Conservation (phyloP, 78 protist genomes). For the Tieghemostelium lacteum region DNA sequence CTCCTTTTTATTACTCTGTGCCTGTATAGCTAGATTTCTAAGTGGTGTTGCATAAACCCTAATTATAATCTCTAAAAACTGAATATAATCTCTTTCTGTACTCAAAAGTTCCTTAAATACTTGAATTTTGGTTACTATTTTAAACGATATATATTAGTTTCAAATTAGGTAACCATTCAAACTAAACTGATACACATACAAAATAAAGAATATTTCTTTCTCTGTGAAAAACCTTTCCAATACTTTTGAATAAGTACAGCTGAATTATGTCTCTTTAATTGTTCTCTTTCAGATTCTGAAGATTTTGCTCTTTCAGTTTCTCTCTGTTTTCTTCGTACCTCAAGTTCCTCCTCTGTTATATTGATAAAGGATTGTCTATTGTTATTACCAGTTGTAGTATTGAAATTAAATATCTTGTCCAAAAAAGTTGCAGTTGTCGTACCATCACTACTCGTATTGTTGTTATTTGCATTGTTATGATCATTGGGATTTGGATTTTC, state of each 20-base stretch:
- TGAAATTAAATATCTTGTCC: too few species aligned
- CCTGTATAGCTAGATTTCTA: neutral
- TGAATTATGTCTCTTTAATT: slow-evolving; percentile 15
- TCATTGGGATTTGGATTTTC: neutral
- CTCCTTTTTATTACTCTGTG: neutral
- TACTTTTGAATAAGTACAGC: slow-evolving; percentile 42
- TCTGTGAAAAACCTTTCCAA: slow-evolving; percentile 59
- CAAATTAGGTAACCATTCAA: neutral
- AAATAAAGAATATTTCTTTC: slow-evolving; percentile 39
- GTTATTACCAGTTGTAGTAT: neutral
- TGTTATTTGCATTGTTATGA: neutral
- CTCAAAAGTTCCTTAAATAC: slow-evolving; percentile 43
- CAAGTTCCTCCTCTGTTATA: neutral
- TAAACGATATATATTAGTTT: neutral
- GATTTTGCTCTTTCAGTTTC: slow-evolving; percentile 17
- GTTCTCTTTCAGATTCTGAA: neutral
- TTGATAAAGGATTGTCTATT: neutral
- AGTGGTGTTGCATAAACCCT: slow-evolving; percentile 24
- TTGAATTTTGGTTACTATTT: slow-evolving; percentile 26
- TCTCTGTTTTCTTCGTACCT: slow-evolving; percentile 5
- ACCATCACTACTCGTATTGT: neutral
- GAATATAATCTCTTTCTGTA: slow-evolving; percentile 53
- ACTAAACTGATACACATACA: neutral
- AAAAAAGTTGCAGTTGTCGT: neutral
- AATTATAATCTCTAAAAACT: slow-evolving; percentile 26